These are phyloP conservation scores for Linderina pennispora DNA, from an alignment of 192 early-diverging fungal genomes.

Conservation along the genomic window DNA sequence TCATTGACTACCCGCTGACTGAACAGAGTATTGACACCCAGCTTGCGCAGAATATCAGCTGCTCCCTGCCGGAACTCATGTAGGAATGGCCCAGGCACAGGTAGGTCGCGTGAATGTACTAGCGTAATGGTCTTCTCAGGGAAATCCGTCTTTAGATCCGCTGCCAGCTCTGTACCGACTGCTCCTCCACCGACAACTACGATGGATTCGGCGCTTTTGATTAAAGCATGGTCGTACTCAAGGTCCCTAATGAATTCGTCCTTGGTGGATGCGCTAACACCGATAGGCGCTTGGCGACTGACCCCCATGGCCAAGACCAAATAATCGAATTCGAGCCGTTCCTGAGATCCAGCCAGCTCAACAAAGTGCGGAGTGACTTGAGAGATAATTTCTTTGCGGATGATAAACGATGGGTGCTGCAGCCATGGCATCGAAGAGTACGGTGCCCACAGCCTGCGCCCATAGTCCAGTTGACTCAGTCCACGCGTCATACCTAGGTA, in stretches of 20 bases:
- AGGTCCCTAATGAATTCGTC: constrained; percentile 21
- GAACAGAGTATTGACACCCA: constrained; percentile 47
- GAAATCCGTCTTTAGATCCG: constrained; percentile 49
- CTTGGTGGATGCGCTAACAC: constrained; percentile 17
- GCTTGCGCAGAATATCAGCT: constrained; percentile 27
- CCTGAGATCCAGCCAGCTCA: constrained; percentile 18
- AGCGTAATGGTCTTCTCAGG: constrained; percentile 33
- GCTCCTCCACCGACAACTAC: constrained; percentile 70
- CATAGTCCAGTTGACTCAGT: constrained; percentile 17
- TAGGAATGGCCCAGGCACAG: constrained; percentile 42
- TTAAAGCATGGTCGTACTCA: constrained; percentile 5
- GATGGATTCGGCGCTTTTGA: constrained; percentile 51
- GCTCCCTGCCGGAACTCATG: constrained; percentile 51
- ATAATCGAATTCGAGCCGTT: constrained; percentile 35
- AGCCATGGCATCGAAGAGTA: constrained; percentile 32
- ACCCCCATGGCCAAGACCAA: constrained; percentile 33
- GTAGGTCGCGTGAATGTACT: constrained; percentile 50
- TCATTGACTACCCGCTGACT: constrained; percentile 45
- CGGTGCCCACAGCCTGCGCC: constrained; percentile 26
- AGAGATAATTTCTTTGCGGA: constrained; percentile 19
- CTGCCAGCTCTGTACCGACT: constrained; percentile 69
- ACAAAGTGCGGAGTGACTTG: constrained; percentile 17
- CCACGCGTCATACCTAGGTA: constrained; percentile 37
- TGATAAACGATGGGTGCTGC: constrained; percentile 21
- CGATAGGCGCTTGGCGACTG: constrained; percentile 30